Percentiles rank a stretch among this genome's conserved stretches.
These are phyloP conservation scores for Neonectria neomacrospora DNA, from an alignment of 2,329 filamentous ascomycete species.

Conservation along the genomic window DNA sequence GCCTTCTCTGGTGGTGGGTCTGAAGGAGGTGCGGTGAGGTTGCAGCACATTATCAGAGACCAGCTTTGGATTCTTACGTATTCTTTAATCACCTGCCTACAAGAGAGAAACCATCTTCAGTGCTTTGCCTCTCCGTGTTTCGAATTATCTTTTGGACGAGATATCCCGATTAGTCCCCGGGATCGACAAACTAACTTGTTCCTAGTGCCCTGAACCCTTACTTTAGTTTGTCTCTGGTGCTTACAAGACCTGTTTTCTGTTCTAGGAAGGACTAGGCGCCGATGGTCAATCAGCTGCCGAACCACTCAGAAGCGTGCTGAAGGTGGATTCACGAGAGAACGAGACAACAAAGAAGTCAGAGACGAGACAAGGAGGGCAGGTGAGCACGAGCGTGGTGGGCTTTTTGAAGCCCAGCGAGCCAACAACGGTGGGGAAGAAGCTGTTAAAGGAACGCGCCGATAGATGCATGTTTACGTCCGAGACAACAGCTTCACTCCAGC, in stretches of 20 bases:
- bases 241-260: background rate
- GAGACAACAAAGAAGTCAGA: conserved; percentile 49
- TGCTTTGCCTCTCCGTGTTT: background rate
- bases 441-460: conserved; percentile 42
- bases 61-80: background rate
- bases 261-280: conserved; percentile 21
- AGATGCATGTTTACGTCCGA: conserved; percentile 38
- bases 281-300: background rate
- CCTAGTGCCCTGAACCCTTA: background rate
- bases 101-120: background rate
- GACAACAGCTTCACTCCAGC: conserved; percentile 12
- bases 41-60: background rate
- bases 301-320: conserved; percentile 6
- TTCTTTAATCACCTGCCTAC: background rate
- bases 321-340: conserved; percentile 6
- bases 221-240: background rate
- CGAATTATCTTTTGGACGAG: background rate
- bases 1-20: conserved; percentile 9
- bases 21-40: conserved; percentile 17
- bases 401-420: conserved; percentile 56
- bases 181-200: background rate
- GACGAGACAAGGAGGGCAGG: conserved; percentile 56
- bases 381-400: conserved; percentile 62
- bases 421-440: conserved; percentile 55
- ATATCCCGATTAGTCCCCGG: background rate